These are phyloP conservation scores for Vigna unguiculata DNA, from an alignment of 306 rosid genomes.

Conservation along the genomic window DNA sequence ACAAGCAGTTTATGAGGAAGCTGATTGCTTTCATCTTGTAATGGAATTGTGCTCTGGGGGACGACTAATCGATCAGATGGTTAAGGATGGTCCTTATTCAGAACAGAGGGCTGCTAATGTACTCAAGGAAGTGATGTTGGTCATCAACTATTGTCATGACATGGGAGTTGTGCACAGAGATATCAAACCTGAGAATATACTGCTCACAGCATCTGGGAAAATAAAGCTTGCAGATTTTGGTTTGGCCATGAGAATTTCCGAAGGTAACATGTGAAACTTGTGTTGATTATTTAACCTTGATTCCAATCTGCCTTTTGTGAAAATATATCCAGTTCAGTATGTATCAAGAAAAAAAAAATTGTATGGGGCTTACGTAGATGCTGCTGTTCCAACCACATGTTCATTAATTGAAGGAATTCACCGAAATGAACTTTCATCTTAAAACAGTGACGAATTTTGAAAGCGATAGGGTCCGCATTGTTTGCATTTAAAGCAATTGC, in stretches of 20 bases:
- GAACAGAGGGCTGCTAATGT: slow-evolving; percentile 86
- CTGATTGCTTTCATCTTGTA: slow-evolving; percentile 88
- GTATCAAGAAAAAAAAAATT: not conserved
- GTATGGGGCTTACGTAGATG: not conserved
- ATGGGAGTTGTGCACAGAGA: slow-evolving; percentile 99
- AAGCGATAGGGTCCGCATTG: slow-evolving; percentile 10
- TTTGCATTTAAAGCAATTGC: slow-evolving; percentile 10
- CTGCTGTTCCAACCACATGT: not conserved
- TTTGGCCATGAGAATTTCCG: slow-evolving; percentile 90
- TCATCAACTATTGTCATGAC: slow-evolving; percentile 96
- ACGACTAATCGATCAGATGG: slow-evolving; percentile 81
- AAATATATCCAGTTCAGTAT: not conserved
- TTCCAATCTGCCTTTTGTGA: not conserved
- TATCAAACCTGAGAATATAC: slow-evolving; percentile 95
- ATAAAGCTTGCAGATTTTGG: slow-evolving; percentile 99
- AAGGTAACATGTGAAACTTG: slow-evolving; percentile 57
- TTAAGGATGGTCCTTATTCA: slow-evolving; percentile 74
- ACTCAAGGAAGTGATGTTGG: slow-evolving; percentile 93
- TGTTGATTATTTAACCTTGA: slow-evolving; percentile 3
- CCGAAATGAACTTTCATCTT: slow-evolving; percentile 6
- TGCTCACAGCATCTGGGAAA: slow-evolving; percentile 79
- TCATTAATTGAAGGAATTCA: not conserved
- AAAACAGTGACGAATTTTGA: not conserved
- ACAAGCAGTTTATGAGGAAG: slow-evolving; percentile 92
- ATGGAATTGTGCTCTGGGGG: slow-evolving; percentile 98